Evolutionary conservation across 495 filamentous ascomycete genomes (phyloP).

Genomic region (Talaromyces nanjingensis): DNA sequence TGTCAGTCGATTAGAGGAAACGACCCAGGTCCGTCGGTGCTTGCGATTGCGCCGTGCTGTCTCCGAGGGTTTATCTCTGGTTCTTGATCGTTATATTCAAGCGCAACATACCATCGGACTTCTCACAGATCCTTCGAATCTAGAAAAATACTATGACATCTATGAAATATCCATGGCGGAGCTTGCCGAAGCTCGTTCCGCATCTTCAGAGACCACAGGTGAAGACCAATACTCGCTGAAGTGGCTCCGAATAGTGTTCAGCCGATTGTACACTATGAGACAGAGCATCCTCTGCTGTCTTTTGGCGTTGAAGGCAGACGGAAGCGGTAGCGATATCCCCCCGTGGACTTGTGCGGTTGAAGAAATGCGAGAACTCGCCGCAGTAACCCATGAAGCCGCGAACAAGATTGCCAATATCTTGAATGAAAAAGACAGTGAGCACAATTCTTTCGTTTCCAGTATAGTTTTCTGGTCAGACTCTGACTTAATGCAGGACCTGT

Average conservation of each 20-base stretch:
- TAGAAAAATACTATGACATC: conserved; percentile 86
- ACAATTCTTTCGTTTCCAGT: neutral
- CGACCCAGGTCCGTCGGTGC: conserved; percentile 71
- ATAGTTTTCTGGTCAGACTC: neutral
- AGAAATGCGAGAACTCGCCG: conserved; percentile 58
- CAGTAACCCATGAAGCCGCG: conserved; percentile 44
- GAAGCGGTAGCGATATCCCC: conserved; percentile 68
- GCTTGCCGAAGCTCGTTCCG: conserved; percentile 56
- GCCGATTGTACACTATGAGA: conserved; percentile 70
- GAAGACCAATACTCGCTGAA: conserved; percentile 76
- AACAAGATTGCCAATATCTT: conserved; percentile 61
- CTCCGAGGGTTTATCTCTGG: conserved; percentile 56
- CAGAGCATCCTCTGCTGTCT: conserved; percentile 82
- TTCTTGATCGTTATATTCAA: conserved; percentile 63
- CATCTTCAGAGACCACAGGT: conserved; percentile 52
- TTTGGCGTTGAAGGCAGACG: conserved; percentile 80
- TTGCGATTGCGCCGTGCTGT: conserved; percentile 68
- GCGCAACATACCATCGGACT: conserved; percentile 59
- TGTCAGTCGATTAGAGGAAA: conserved; percentile 73
- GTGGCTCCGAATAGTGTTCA: conserved; percentile 68
- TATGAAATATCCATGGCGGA: conserved; percentile 83
- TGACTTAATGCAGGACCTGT: conserved; percentile 33
- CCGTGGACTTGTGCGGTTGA: conserved; percentile 76
- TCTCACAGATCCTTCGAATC: conserved; percentile 66
- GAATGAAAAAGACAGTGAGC: conserved; percentile 78